Evolutionary conservation across 805 yeast genomes (phyloP).

Genomic region (Sugiyamaella smithiae): DNA sequence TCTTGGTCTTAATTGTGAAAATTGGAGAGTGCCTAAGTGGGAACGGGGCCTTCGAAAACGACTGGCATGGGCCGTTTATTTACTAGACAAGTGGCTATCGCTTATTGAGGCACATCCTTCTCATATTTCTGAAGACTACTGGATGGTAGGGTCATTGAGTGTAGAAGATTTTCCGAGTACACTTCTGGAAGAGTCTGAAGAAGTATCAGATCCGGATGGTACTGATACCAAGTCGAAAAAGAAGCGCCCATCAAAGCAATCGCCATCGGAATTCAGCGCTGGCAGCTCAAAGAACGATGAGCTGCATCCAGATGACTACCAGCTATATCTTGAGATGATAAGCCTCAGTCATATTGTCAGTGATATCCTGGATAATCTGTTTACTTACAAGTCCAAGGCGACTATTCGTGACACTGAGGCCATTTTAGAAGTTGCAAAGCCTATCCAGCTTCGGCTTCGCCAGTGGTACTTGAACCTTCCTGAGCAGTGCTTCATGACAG

Average conservation of each 20-base stretch:
- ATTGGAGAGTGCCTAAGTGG: constrained; percentile 94
- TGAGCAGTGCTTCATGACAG: constrained; percentile 20
- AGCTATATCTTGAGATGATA: constrained; percentile 35
- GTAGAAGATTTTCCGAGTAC: constrained; percentile 58
- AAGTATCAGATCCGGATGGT: background rate
- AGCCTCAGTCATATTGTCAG: constrained; percentile 34
- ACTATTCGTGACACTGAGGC: constrained; percentile 58
- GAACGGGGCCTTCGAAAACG: constrained; percentile 85
- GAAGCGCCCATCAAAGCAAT: constrained; percentile 44
- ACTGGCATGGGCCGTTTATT: constrained; percentile 92
- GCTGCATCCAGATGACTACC: background rate
- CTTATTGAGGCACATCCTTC: constrained; percentile 81
- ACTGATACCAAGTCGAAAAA: constrained; percentile 17
- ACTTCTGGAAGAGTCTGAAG: background rate
- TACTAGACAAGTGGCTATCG: constrained; percentile 90
- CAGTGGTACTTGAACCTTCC: constrained; percentile 38
- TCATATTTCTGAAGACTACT: constrained; percentile 68
- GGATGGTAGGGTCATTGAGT: constrained; percentile 70
- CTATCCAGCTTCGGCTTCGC: constrained; percentile 36
- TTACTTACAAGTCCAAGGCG: constrained; percentile 63
- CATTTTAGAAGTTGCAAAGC: constrained; percentile 70
- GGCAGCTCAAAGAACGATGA: background rate
- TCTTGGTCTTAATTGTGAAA: constrained; percentile 81
- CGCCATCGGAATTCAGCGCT: background rate
- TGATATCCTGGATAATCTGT: constrained; percentile 58